A percentile compares a stretch with the other conserved stretches of the same genome.
Evolutionary conservation across 805 yeast species (phyloP).

Genomic region (Tetrapisispora nanseiensis): DNA sequence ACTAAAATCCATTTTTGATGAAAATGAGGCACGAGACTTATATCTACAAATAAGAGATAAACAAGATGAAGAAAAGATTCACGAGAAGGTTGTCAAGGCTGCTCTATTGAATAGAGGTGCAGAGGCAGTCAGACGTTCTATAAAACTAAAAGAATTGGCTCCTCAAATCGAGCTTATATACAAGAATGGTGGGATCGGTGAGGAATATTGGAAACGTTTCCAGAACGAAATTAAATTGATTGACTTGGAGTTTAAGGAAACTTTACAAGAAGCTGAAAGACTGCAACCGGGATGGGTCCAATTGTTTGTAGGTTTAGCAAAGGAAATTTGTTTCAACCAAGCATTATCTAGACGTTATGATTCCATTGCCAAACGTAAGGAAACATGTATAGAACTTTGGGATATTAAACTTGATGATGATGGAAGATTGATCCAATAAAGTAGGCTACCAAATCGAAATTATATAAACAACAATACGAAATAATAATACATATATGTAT

Average conservation of each 20-base stretch:
- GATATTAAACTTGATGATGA: slow-evolving; percentile 23
- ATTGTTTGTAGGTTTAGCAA: slow-evolving; percentile 63
- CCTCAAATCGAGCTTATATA: slow-evolving; percentile 61
- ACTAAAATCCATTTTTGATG: slow-evolving; percentile 65
- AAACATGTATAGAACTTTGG: slow-evolving; percentile 24
- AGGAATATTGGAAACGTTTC: slow-evolving; percentile 73
- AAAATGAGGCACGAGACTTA: slow-evolving; percentile 54
- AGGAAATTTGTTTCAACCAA: slow-evolving; percentile 86
- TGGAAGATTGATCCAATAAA: slow-evolving; percentile 21
- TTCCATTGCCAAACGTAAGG: slow-evolving; percentile 34
- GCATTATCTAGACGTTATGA: slow-evolving; percentile 69
- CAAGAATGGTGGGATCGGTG: slow-evolving; percentile 86
- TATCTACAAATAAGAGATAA: slow-evolving; percentile 45
- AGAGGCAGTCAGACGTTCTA: slow-evolving; percentile 75
- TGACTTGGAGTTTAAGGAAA: slow-evolving; percentile 70
- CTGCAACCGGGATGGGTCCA: slow-evolving; percentile 75
- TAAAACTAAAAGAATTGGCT: slow-evolving; percentile 72
- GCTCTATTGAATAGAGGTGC: slow-evolving; percentile 66
- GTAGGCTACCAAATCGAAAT: no score
- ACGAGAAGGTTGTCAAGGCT: slow-evolving; percentile 67
- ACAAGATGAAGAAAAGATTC: slow-evolving; percentile 39
- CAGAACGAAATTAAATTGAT: slow-evolving; percentile 67
- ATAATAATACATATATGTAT: no score
- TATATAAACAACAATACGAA: no score
- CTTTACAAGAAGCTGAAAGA: slow-evolving; percentile 63